A percentile compares a stretch with the other conserved stretches of the same genome.
phyloP scores from a whole-genome alignment of 805 yeast genomes.

The Suhomyces kilbournensis region DNA sequence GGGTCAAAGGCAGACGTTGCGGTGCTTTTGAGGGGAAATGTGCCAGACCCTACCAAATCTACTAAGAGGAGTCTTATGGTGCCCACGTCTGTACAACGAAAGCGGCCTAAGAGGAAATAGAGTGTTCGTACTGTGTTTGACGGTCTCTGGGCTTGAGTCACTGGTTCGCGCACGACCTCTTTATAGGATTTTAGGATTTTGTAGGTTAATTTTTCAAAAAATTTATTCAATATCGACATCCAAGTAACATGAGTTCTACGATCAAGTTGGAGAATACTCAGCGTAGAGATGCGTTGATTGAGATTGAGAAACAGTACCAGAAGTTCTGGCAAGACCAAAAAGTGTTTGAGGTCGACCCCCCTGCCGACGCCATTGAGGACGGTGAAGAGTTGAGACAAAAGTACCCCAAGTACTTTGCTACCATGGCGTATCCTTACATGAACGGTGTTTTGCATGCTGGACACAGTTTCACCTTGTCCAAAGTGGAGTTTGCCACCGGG shows the following conservation, averaged over 20 bases:
- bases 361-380: slow-evolving; percentile 47
- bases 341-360: slow-evolving; percentile 85
- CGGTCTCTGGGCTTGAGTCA: not conserved
- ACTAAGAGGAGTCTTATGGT: slow-evolving; percentile 7
- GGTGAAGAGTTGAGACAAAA: slow-evolving; percentile 70
- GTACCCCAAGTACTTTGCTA: slow-evolving; percentile 83
- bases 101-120: not conserved
- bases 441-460: slow-evolving; percentile 98
- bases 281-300: slow-evolving; percentile 92
- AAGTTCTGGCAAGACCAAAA: slow-evolving; percentile 83
- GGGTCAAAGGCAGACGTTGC: slow-evolving; percentile 3
- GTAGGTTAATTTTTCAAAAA: not conserved
- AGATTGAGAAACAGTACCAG: slow-evolving; percentile 85
- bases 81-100: slow-evolving; percentile 9
- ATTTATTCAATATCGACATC: not conserved
- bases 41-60: not conserved
- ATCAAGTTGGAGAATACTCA: slow-evolving; percentile 62
- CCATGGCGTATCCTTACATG: slow-evolving; percentile 99
- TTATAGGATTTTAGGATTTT: not conserved
- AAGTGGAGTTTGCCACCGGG: slow-evolving; percentile 88
- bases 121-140: too few species aligned
- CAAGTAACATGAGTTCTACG: slow-evolving; percentile 35
- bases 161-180: not conserved
- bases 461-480: slow-evolving; percentile 91
- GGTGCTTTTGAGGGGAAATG: not conserved